Percentiles rank a stretch among this genome's conserved stretches.
phyloP scores from a whole-genome alignment of 2,329 filamentous ascomycete genomes.

The Colletotrichum sp. region DNA sequence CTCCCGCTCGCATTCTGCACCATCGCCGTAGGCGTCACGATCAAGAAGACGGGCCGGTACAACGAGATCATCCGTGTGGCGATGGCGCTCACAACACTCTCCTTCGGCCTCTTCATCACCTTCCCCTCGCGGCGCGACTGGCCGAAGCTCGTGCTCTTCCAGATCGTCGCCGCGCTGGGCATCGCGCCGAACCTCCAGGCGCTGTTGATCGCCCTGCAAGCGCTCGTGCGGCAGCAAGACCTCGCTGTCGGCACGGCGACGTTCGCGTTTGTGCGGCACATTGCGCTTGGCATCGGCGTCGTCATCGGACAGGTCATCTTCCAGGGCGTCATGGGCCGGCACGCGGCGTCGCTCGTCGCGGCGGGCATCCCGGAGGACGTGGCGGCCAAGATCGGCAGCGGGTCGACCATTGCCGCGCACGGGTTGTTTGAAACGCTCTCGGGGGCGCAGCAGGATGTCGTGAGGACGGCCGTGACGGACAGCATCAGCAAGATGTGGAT shows the following conservation, averaged over 20 bases:
- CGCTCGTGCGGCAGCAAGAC: constrained; percentile 63
- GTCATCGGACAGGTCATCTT: constrained; percentile 81
- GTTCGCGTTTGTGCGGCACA: constrained; percentile 70
- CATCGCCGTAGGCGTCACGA: constrained; percentile 57
- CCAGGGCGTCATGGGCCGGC: constrained; percentile 72
- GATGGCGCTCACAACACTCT: constrained; percentile 63
- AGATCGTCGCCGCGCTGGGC: constrained; percentile 67
- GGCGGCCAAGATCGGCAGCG: constrained; percentile 57
- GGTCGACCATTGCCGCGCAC: constrained; percentile 65
- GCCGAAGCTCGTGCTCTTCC: constrained; percentile 62
- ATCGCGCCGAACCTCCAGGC: constrained; percentile 73
- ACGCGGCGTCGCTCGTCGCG: constrained; percentile 50
- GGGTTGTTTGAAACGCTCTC: constrained; percentile 57
- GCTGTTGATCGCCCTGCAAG: constrained; percentile 71
- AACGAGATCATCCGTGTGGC: constrained; percentile 63
- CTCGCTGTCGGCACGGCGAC: constrained; percentile 72
- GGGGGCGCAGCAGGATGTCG: constrained; percentile 42
- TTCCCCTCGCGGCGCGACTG: constrained; percentile 60
- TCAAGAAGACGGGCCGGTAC: constrained; percentile 71
- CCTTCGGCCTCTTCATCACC: constrained; percentile 67
- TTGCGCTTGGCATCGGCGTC: constrained; percentile 70
- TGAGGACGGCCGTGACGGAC: constrained; percentile 51
- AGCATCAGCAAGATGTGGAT: constrained; percentile 61
- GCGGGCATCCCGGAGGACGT: constrained; percentile 51
- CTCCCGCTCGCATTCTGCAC: constrained; percentile 70